phyloP scores from a whole-genome alignment of 2,329 filamentous ascomycete genomes.

The Colletotrichum melonis region DNA sequence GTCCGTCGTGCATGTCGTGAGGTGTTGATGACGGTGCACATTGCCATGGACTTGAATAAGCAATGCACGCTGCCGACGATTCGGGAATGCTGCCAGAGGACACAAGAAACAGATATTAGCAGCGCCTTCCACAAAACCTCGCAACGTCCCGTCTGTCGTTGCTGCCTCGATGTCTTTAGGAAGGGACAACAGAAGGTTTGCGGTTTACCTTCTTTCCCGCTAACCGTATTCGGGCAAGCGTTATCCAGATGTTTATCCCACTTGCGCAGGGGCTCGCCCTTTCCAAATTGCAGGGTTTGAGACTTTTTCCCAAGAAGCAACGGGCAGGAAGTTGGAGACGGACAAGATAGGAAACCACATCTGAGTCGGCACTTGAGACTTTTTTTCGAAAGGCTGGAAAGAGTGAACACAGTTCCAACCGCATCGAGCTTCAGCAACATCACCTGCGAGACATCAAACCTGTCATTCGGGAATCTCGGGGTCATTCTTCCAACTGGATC shows the following conservation, averaged over 20 bases:
- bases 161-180: conserved; percentile 1
- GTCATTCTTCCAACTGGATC: neutral
- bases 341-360: neutral
- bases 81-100: neutral
- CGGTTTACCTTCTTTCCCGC: neutral
- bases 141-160: neutral
- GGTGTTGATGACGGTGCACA: conserved; percentile 3
- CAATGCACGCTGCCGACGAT: neutral
- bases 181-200: neutral
- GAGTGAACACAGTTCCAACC: neutral
- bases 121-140: neutral
- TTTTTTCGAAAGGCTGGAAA: neutral
- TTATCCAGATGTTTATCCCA: conserved; percentile 1
- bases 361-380: neutral
- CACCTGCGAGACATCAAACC: neutral
- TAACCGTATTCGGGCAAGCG: conserved; percentile 32
- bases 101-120: neutral
- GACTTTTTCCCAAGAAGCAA: neutral
- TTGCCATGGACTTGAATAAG: neutral
- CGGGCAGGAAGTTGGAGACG: conserved; percentile 5
- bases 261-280: conserved; percentile 25
- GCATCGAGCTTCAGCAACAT: neutral
- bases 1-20: neutral
- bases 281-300: conserved; percentile 1
- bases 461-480: neutral